These are phyloP conservation scores for Fusarium sp. DNA, from an alignment of 2,329 filamentous ascomycete species.

Conservation along the genomic window DNA sequence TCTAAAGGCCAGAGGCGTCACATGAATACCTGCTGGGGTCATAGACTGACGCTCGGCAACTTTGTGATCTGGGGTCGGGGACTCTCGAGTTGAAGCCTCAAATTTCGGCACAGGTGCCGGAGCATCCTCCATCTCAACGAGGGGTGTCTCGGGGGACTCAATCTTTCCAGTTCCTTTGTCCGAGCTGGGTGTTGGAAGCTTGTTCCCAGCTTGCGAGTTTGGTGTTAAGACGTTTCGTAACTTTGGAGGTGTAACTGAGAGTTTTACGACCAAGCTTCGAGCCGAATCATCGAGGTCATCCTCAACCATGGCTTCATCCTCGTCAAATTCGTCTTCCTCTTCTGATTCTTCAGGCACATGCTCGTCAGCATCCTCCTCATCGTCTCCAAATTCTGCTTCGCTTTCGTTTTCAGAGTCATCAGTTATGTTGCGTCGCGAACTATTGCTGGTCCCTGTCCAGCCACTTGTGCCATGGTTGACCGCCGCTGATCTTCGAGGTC, in stretches of 20 bases:
- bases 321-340: conserved; percentile 73
- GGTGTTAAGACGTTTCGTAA: conserved; percentile 53
- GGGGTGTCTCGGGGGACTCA: conserved; percentile 25
- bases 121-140: conserved; percentile 50
- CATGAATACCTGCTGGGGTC: conserved; percentile 53
- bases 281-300: conserved; percentile 65
- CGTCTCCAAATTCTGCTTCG: conserved; percentile 83
- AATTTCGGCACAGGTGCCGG: conserved; percentile 14
- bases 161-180: conserved; percentile 37
- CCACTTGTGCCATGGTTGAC: conserved; percentile 66
- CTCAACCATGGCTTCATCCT: conserved; percentile 70
- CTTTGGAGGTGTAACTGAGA: conserved; percentile 68
- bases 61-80: conserved; percentile 25
- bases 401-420: conserved; percentile 77
- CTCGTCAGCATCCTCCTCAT: conserved; percentile 79
- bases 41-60: conserved; percentile 39
- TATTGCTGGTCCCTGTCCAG: conserved; percentile 53
- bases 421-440: conserved; percentile 62
- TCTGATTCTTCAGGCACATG: conserved; percentile 75
- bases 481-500: conserved; percentile 67
- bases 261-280: conserved; percentile 81
- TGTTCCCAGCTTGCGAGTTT: conserved; percentile 40
- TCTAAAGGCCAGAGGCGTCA: conserved; percentile 71
- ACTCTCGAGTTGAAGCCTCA: conserved; percentile 15
- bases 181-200: conserved; percentile 42